These are phyloP conservation scores for Pulicaria dysenterica DNA, from an alignment of 129 eudicot species.

Conservation along the genomic window DNA sequence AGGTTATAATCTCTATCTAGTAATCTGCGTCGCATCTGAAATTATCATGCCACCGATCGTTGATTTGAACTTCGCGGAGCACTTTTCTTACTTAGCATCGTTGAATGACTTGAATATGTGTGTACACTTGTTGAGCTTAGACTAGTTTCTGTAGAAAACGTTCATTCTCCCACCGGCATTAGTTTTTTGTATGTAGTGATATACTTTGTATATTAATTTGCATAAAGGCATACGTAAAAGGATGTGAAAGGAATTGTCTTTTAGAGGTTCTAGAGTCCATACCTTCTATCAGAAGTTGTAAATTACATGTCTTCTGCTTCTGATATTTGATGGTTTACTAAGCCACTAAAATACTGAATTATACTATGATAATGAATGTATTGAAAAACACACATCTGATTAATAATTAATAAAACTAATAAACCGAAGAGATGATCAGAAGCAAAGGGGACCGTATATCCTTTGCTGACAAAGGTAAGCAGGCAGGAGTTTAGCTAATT, in stretches of 20 bases:
- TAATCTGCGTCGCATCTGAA: conserved; percentile 1
- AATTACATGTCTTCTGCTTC: neutral
- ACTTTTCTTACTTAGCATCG: neutral
- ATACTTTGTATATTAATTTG: conserved; percentile 3
- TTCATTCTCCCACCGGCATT: conserved; percentile 1
- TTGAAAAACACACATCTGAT: neutral
- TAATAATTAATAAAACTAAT: neutral
- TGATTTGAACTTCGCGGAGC: conserved; percentile 8
- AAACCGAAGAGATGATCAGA: neutral
- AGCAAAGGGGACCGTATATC: neutral
- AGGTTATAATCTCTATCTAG: conserved; percentile 1
- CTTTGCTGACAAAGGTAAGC: neutral
- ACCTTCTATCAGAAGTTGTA: neutral
- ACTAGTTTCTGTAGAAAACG: neutral
- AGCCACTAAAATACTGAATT: neutral
- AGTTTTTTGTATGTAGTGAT: conserved; percentile 21
- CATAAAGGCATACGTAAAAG: neutral
- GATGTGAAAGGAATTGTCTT: neutral
- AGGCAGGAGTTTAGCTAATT: neutral
- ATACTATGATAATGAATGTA: neutral
- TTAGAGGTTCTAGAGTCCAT: neutral
- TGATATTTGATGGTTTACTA: conserved; percentile 4
- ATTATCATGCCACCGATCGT: neutral
- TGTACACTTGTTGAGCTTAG: conserved; percentile 8
- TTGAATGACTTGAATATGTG: conserved; percentile 8